Percentiles rank a stretch among this genome's conserved stretches.
These are phyloP conservation scores for Fusarium fujikuroi DNA, from an alignment of 2,329 filamentous ascomycete species.

Conservation along the genomic window DNA sequence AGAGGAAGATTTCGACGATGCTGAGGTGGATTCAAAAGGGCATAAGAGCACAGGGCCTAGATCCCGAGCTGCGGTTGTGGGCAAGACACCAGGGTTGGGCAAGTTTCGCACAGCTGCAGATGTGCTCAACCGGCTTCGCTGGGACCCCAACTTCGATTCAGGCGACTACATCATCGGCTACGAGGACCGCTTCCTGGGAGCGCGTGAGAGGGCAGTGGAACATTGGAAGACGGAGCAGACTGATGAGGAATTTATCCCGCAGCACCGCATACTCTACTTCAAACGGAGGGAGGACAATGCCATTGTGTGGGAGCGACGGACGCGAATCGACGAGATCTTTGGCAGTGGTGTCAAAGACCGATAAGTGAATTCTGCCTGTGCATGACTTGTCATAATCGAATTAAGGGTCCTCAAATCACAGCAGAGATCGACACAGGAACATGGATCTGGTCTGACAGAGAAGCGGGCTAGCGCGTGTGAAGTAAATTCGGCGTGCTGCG, in stretches of 20 bases:
- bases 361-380: constrained; percentile 5
- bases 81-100: constrained; percentile 49
- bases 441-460: neutral
- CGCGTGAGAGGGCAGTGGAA: constrained; percentile 63
- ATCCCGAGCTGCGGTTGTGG: constrained; percentile 27
- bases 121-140: constrained; percentile 68
- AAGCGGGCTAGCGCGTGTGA: neutral
- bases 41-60: constrained; percentile 16
- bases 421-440: neutral
- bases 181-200: constrained; percentile 68
- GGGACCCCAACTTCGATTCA: constrained; percentile 65
- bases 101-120: constrained; percentile 68
- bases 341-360: constrained; percentile 58
- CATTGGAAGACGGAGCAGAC: constrained; percentile 71
- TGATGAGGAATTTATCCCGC: constrained; percentile 74
- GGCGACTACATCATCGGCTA: constrained; percentile 68
- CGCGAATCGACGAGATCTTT: constrained; percentile 65
- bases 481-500: constrained; percentile 19
- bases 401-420: constrained; percentile 15
- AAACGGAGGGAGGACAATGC: constrained; percentile 61
- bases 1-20: constrained; percentile 44
- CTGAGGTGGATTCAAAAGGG: constrained; percentile 1
- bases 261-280: constrained; percentile 72
- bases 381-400: constrained; percentile 7
- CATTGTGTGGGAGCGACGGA: constrained; percentile 67